Evolutionary conservation across 2,329 filamentous ascomycete species (phyloP), one percentile per base, ranked within the genome.

Genomic region (Leptographium procerum): DNA sequence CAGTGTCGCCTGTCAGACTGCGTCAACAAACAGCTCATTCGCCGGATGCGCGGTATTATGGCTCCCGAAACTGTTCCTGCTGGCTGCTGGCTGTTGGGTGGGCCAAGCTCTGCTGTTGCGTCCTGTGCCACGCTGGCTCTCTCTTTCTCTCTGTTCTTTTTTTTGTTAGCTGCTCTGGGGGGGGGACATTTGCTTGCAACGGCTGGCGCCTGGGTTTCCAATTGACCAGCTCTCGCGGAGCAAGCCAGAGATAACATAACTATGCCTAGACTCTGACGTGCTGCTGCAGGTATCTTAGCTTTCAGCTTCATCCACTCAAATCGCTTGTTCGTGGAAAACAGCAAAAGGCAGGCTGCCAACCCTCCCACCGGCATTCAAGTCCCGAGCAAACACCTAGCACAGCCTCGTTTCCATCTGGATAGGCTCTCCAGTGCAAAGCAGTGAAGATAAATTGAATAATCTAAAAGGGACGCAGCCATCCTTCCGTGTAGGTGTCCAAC

Each of bases 401-500:
- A 52, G 50, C 50, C 50, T 36, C 50, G 22, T 9, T 22, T 19
- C 50, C 40, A 33, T 29, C 54, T 26, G 19, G 26, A 26, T 16
- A 33, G 22, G 31, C 13, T 26, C 9, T 19, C n/a, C 51, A 50
- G 51, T 19, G 29, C 26, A 19, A 10, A 34, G 24, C 19, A 13
- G n/a, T 29, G n/a, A 19, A 24, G 48, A 52, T n/a, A 33, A 28
- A 48, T 47, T 40, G 34, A 9, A 26, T n/a, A 52, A 57, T 22
- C 31, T 36, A 57, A 33, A 33, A 43, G n/a, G 40, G 16, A 43
- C 61, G 34, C 50, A 59, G 55, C 63, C 59, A 59, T 65, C 57
- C 55, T 59, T 58, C 62, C 64, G 62, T 62, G 55, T 62, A 60
- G 61, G 59, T 61, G 66, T 62, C 66, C 66, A 68, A 67, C 68